A percentile compares a stretch with the other conserved stretches of the same genome.
Evolutionary conservation across 1,139 yeast genomes (phyloP).

Genomic region (Blastobotrys proliferans): DNA sequence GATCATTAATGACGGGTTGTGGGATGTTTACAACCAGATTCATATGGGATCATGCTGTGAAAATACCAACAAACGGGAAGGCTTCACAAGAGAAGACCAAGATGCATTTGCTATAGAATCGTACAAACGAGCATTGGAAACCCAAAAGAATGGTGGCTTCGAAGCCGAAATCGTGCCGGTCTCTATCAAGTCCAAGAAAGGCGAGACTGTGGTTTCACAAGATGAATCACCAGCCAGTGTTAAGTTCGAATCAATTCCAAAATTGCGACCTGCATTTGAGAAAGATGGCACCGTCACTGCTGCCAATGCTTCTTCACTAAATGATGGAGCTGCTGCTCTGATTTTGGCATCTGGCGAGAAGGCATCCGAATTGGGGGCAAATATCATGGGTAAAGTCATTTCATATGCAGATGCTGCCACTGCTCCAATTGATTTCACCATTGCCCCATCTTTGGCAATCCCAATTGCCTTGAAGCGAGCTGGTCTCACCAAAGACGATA

Average conservation of each 20-base stretch:
- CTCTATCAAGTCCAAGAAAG: constrained; percentile 51
- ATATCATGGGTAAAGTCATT: constrained; percentile 59
- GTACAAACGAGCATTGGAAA: constrained; percentile 48
- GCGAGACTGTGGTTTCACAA: constrained; percentile 45
- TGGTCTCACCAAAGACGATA: constrained; percentile 42
- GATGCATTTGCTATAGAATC: constrained; percentile 51
- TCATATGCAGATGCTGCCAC: constrained; percentile 98
- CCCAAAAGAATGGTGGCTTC: constrained; percentile 47
- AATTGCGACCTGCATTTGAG: constrained; percentile 84
- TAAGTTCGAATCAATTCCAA: constrained; percentile 61
- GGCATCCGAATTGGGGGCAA: constrained; percentile 66
- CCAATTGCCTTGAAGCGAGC: constrained; percentile 76
- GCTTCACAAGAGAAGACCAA: constrained; percentile 52
- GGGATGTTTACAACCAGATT: constrained; percentile 51
- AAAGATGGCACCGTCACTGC: constrained; percentile 92
- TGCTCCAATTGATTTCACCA: constrained; percentile 85
- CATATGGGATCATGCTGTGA: constrained; percentile 65
- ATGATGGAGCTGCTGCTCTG: constrained; percentile 94
- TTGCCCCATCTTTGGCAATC: constrained; percentile 87
- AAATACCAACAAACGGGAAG: constrained; percentile 53
- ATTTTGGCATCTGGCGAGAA: constrained; percentile 72
- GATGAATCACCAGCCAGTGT: constrained; percentile 70
- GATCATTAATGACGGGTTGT: constrained; percentile 53
- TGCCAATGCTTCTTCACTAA: constrained; percentile 86
- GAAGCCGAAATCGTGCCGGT: constrained; percentile 51